phyloP scores from a whole-genome alignment of 1,284 basidiomycete species.

The Hymenochaete sp. region DNA sequence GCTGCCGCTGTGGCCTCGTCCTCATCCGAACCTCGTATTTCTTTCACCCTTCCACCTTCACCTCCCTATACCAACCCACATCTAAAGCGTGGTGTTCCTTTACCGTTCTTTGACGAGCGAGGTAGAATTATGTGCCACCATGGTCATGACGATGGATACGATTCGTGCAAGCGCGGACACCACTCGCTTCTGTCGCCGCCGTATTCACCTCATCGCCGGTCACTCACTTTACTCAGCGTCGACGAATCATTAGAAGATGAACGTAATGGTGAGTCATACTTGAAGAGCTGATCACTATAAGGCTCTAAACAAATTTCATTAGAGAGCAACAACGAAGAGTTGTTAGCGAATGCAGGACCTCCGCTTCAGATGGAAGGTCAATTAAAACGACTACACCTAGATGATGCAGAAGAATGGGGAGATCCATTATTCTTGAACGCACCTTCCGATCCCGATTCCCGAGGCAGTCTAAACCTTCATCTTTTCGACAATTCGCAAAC shows the following conservation, averaged over 20 bases:
- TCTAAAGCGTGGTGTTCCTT: slow-evolving; percentile 13
- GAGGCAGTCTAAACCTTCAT: slow-evolving; percentile 7
- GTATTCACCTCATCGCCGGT: slow-evolving; percentile 4
- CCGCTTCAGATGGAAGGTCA: slow-evolving; percentile 1
- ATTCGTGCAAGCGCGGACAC: background rate
- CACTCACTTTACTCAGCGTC: slow-evolving; percentile 5
- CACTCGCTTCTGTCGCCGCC: slow-evolving; percentile 9
- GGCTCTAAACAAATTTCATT: no score
- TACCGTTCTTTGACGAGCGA: slow-evolving; percentile 2
- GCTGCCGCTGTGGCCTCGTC: no score
- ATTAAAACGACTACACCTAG: no score
- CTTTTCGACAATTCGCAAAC: no score
- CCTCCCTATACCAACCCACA: slow-evolving; percentile 16
- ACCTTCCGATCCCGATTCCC: background rate
- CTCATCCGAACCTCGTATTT: no score
- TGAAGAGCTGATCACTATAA: no score
- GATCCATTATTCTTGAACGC: slow-evolving; percentile 15
- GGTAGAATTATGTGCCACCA: background rate
- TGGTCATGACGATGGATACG: background rate
- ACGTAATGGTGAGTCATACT: no score
- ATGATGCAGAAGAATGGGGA: slow-evolving; percentile 13
- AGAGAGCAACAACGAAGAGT: no score
- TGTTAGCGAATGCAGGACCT: no score
- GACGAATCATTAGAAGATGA: no score
- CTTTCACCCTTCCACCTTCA: slow-evolving; percentile 14